Evolutionary conservation across 768 basidiomycete species (phyloP).

Genomic region (Termitomyces sp.): DNA sequence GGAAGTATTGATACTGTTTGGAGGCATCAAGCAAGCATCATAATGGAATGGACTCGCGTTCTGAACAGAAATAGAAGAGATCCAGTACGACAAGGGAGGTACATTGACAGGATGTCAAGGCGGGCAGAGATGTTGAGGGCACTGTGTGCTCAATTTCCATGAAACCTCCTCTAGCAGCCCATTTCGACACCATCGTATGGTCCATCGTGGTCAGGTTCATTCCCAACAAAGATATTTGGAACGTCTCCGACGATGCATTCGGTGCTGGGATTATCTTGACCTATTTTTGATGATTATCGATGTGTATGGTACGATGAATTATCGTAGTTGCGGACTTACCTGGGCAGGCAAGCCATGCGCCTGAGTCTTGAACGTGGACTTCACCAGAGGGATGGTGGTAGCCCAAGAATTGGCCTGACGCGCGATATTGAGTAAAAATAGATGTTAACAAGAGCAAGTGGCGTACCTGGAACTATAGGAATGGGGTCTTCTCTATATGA

Average conservation of each 20-base stretch:
- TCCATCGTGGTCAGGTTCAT: conserved; percentile 45
- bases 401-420: conserved; percentile 28
- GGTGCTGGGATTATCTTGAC: conserved; percentile 53
- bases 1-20: too few species aligned
- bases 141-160: not conserved
- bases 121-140: conserved; percentile 41
- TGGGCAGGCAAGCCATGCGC: conserved; percentile 53
- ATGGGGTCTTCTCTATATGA: conserved; percentile 32
- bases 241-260: conserved; percentile 54
- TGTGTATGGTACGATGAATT: too few species aligned
- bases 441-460: not conserved
- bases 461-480: conserved; percentile 36
- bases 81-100: too few species aligned
- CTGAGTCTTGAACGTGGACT: conserved; percentile 45
- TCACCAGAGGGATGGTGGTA: conserved; percentile 45
- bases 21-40: too few species aligned
- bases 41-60: too few species aligned
- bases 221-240: conserved; percentile 41
- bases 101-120: too few species aligned
- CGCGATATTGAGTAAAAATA: not conserved
- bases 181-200: conserved; percentile 29
- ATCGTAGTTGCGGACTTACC: conserved; percentile 25
- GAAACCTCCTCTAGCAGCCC: conserved; percentile 18
- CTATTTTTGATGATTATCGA: conserved; percentile 18
- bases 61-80: too few species aligned